Base-by-base conservation (phyloP, 345 rosid genomes). In the Theobroma cacao region DNA sequence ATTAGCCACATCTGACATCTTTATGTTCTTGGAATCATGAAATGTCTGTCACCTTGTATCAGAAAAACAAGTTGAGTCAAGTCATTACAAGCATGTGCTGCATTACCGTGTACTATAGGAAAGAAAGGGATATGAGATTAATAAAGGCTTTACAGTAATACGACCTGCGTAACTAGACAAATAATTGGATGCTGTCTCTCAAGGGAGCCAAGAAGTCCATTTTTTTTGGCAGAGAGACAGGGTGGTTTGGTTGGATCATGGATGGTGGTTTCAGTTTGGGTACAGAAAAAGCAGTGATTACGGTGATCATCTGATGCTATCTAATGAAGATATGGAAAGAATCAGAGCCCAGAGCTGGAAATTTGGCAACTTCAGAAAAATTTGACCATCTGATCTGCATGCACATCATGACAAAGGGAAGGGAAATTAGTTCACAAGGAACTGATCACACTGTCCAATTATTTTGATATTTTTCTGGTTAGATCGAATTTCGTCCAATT, bases 251-350 rank as follows among this genome's bases (percentile, higher is more conserved):
- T 36, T 64, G 47, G 69, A 9, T 63, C 41, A 48, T 3, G 28
- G 60, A 53, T n/a, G 11, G 45, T 60, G 6, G 38, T 45, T 45
- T 17, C 20, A 5, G n/a, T 45, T 69, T 45, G 18, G 56, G 50
- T n/a, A 10, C 20, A 12, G 33, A 58, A 17, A 58, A 17, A 15
- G 52, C 48, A 34, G 26, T 70, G 26, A 60, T 78, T 31, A 22
- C 15, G 14, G 60, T 4, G 24, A 58, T 55, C 36, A 58, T 55
- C 36, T 33, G 75, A 34, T 30, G 72, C 58, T 56, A n/a, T 43
- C 55, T 66, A 18, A 63, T 38, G 36, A 73, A 40, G 77, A 74
- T 72, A 14, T 69, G 56, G 56, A 45, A 69, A 20, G 30, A 67
- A 41, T 24, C 72, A 41, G 72, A 67, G 72, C 11, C 64, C 36